Conservation (phyloP, 2,329 filamentous ascomycete genomes). For the Sordariomycetes sp. region DNA sequence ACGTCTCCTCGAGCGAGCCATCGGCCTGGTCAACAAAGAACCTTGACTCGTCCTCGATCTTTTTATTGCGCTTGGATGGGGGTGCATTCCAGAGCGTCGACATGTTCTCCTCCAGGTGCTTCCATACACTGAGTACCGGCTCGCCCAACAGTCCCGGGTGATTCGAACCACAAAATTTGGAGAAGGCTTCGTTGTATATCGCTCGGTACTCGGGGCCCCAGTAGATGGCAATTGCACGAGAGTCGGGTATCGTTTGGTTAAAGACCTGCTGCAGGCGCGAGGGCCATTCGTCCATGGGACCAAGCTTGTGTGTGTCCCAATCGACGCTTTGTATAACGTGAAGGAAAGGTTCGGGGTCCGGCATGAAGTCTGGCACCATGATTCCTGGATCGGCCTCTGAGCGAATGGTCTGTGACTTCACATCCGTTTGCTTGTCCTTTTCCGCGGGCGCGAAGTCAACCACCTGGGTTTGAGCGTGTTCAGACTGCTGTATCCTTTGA, state of each 20-base stretch:
- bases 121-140: slow-evolving; percentile 50
- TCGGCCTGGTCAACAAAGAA: slow-evolving; percentile 34
- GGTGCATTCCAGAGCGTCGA: slow-evolving; percentile 13
- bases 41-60: slow-evolving; percentile 31
- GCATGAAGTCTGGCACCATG: slow-evolving; percentile 22
- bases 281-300: slow-evolving; percentile 37
- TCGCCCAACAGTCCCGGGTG: slow-evolving; percentile 56
- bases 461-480: slow-evolving; percentile 1
- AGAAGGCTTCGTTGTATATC: slow-evolving; percentile 61
- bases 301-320: slow-evolving; percentile 37
- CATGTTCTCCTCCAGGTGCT: slow-evolving; percentile 37
- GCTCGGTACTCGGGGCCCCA: slow-evolving; percentile 54
- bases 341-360: slow-evolving; percentile 26
- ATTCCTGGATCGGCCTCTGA: slow-evolving; percentile 21
- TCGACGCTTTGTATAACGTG: slow-evolving; percentile 30
- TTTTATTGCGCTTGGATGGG: slow-evolving; percentile 9
- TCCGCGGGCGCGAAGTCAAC: slow-evolving; percentile 9
- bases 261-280: slow-evolving; percentile 33
- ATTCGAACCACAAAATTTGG: slow-evolving; percentile 52
- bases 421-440: not conserved
- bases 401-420: slow-evolving; percentile 15
- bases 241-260: slow-evolving; percentile 32
- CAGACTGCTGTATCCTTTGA: slow-evolving; percentile 8
- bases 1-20: slow-evolving; percentile 34
- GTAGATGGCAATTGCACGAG: slow-evolving; percentile 48